phyloP scores from a whole-genome alignment of 352 stramenopile species.

The Halophytophthora polymorphica region DNA sequence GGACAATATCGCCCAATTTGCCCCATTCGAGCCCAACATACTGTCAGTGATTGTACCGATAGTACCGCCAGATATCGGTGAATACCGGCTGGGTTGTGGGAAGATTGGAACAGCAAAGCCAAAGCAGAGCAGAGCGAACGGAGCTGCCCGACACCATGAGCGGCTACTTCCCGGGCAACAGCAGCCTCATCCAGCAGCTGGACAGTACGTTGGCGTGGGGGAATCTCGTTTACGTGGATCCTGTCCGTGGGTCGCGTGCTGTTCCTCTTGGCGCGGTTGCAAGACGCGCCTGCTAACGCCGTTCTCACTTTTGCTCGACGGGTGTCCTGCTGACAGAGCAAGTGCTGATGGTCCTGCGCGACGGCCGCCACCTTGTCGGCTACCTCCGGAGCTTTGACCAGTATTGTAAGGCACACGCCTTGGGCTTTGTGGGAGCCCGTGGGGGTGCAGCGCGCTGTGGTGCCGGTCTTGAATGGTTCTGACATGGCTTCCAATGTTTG shows the following conservation, averaged over 20 bases:
- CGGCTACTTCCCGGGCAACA: conserved; percentile 74
- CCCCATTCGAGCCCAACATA: too few species aligned
- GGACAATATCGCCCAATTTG: neutral
- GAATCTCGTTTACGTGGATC: too few species aligned
- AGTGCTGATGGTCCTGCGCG: conserved; percentile 92
- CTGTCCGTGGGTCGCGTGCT: too few species aligned
- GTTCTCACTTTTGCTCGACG: too few species aligned
- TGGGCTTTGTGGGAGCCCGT: too few species aligned
- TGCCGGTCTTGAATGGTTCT: neutral
- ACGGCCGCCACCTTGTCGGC: conserved; percentile 94
- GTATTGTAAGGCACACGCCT: conserved; percentile 83
- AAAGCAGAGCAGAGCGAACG: conserved; percentile 9
- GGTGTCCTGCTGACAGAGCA: too few species aligned
- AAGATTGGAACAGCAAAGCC: neutral
- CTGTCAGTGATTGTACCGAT: too few species aligned
- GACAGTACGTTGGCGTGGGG: conserved; percentile 72
- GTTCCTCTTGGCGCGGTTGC: too few species aligned
- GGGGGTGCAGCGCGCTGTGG: neutral
- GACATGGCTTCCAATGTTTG: conserved; percentile 1
- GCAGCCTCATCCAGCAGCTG: conserved; percentile 81
- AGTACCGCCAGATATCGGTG: too few species aligned
- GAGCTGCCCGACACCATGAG: conserved; percentile 41
- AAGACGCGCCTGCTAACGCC: too few species aligned
- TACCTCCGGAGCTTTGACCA: conserved; percentile 87
- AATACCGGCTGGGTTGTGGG: too few species aligned